Conservation (phyloP, 129 eudicot genomes). For the sunflower (Helianthus annuus) region DNA sequence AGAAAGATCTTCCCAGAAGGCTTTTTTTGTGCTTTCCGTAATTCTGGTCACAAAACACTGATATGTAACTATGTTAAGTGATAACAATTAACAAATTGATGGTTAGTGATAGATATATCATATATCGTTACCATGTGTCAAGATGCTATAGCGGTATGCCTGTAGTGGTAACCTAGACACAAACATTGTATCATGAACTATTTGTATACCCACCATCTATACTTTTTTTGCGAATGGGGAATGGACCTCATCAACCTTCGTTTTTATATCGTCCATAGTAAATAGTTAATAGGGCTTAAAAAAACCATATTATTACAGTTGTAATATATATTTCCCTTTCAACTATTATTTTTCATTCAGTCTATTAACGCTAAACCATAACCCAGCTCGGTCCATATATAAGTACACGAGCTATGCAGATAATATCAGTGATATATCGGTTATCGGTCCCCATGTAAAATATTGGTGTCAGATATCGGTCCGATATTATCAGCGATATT, state of each 20-base stretch:
- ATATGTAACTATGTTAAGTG: neutral
- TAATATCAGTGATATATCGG: too few species aligned
- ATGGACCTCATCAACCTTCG: neutral
- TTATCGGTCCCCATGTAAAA: too few species aligned
- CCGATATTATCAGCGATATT: too few species aligned
- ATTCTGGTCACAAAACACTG: neutral
- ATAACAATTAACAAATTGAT: constrained; percentile 5
- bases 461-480: too few species aligned
- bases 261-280: neutral
- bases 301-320: neutral
- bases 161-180: constrained; percentile 10
- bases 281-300: neutral
- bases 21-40: neutral
- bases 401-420: neutral
- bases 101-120: constrained; percentile 7
- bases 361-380: neutral
- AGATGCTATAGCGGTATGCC: constrained; percentile 1
- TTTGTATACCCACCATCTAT: neutral
- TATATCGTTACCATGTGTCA: neutral
- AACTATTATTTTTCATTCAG: neutral
- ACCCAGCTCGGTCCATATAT: neutral
- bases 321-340: neutral
- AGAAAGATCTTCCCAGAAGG: neutral
- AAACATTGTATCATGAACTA: neutral
- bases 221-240: neutral